Conservation (phyloP, 225 moss, liverwort and hornwort species). For the Pseudisothecium myosuroides region DNA sequence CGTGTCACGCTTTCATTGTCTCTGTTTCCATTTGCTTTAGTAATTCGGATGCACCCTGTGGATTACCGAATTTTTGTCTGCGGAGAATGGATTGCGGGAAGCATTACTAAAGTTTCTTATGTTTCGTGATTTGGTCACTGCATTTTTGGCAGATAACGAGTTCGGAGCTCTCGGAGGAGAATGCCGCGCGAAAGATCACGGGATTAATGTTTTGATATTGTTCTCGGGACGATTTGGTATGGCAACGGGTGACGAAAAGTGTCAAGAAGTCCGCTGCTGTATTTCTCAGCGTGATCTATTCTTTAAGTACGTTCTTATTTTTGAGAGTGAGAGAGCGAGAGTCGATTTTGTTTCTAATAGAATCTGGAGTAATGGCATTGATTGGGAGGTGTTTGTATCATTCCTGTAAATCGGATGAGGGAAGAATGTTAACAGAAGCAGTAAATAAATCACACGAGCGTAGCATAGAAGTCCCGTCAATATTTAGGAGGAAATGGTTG, state of each 20-base stretch:
- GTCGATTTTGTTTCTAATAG: background rate
- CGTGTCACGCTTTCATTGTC: background rate
- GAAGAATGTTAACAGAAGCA: background rate
- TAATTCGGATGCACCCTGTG: background rate
- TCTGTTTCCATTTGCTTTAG: background rate
- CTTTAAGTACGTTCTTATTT: background rate
- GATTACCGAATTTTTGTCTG: background rate
- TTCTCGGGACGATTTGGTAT: background rate
- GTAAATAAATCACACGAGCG: background rate
- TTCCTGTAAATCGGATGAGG: background rate
- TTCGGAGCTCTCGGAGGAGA: background rate
- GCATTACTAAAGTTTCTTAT: background rate
- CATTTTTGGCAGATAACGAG: background rate
- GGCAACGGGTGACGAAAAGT: background rate
- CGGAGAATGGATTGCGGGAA: background rate
- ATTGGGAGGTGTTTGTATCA: background rate
- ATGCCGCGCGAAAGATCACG: background rate
- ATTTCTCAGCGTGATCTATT: background rate
- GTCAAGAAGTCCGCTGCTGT: background rate
- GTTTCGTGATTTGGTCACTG: background rate
- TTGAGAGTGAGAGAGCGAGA: background rate
- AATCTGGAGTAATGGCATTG: background rate
- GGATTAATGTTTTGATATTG: background rate
- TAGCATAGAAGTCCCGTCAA: background rate
- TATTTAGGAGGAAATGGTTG: background rate